Conservation (phyloP, 352 stramenopile species). For the Phytophthora litchii region DNA sequence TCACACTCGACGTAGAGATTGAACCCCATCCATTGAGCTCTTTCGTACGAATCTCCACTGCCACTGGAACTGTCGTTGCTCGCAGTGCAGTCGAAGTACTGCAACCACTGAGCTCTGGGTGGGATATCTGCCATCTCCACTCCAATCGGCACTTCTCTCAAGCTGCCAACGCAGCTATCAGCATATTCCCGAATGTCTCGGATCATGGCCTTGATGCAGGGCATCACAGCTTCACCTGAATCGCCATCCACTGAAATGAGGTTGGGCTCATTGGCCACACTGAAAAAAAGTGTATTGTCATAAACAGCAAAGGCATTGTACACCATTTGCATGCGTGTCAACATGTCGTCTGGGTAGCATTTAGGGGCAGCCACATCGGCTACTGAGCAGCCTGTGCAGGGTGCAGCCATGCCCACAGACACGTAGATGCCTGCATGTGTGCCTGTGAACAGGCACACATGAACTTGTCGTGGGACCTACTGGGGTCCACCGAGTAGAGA, state of each 20-base stretch:
- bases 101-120: slow-evolving; percentile 61
- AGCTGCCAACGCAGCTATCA: slow-evolving; percentile 35
- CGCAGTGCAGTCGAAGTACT: slow-evolving; percentile 76
- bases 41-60: slow-evolving; percentile 28
- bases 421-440: slow-evolving; percentile 72
- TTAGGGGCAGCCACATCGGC: slow-evolving; percentile 42
- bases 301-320: slow-evolving; percentile 80
- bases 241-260: slow-evolving; percentile 48
- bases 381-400: slow-evolving; percentile 52
- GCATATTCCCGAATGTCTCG: slow-evolving; percentile 64
- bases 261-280: slow-evolving; percentile 76
- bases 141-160: slow-evolving; percentile 73
- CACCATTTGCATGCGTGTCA: slow-evolving; percentile 63
- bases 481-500: slow-evolving; percentile 69
- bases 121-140: slow-evolving; percentile 76
- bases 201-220: slow-evolving; percentile 75
- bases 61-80: slow-evolving; percentile 36
- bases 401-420: slow-evolving; percentile 62
- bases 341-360: slow-evolving; percentile 59
- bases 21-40: slow-evolving; percentile 61
- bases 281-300: slow-evolving; percentile 72
- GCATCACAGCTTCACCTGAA: slow-evolving; percentile 49
- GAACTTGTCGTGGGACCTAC: slow-evolving; percentile 73
- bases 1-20: slow-evolving; percentile 81
- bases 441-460: slow-evolving; percentile 73